Evolutionary conservation across 2,329 filamentous ascomycete genomes (phyloP).

Genomic region (Reticulascus tulasneorum): DNA sequence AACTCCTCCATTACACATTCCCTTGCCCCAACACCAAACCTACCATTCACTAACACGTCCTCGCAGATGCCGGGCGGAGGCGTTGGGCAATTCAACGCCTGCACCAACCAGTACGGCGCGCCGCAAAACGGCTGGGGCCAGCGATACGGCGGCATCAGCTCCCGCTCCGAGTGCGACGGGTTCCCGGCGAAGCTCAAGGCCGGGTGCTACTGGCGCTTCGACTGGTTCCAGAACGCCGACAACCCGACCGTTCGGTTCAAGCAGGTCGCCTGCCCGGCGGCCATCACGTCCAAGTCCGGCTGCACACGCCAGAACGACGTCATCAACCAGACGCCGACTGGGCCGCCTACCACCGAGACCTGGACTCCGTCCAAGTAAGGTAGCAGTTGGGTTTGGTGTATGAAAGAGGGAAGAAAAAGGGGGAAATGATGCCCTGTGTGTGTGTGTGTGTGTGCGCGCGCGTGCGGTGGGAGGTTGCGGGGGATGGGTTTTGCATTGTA

Average conservation of each 20-base stretch:
- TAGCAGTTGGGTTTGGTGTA: too few relatives aligned
- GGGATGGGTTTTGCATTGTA: too few relatives aligned
- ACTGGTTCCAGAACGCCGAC: constrained; percentile 58
- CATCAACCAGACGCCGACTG: constrained; percentile 1
- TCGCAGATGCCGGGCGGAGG: constrained; percentile 48
- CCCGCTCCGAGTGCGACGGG: constrained; percentile 44
- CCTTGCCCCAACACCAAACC: not conserved
- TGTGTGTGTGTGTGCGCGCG: too few relatives aligned
- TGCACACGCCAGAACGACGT: constrained; percentile 22
- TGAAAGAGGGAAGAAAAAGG: too few relatives aligned
- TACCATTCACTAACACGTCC: not conserved
- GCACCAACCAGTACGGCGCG: constrained; percentile 37
- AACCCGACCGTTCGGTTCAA: constrained; percentile 53
- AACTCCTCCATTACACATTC: not conserved
- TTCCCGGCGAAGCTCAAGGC: constrained; percentile 51
- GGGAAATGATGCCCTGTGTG: too few relatives aligned
- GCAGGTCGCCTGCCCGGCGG: constrained; percentile 52
- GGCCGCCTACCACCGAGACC: not conserved
- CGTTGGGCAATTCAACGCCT: constrained; percentile 47
- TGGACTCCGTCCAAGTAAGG: too few relatives aligned
- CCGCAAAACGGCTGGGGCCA: constrained; percentile 49
- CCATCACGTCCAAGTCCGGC: constrained; percentile 36
- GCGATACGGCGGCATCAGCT: constrained; percentile 54
- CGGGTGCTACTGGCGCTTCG: constrained; percentile 61
- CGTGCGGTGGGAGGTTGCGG: too few relatives aligned